Conservation (phyloP, 805 yeast genomes). For the Debaryomyces maramus region DNA sequence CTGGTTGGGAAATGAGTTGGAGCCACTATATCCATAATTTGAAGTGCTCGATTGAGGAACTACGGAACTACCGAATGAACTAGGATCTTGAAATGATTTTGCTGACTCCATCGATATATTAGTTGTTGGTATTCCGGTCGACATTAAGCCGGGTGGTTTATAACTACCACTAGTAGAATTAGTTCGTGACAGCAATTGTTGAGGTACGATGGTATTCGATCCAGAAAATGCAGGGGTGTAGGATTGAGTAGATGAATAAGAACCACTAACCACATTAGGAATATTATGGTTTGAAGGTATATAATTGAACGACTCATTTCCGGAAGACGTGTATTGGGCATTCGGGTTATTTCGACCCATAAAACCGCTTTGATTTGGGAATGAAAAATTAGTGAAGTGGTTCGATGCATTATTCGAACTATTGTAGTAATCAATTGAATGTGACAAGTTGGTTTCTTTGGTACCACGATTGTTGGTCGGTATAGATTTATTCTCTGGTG, state of each 20-base stretch:
- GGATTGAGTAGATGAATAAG: constrained; percentile 44
- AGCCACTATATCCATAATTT: constrained; percentile 1
- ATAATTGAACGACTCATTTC: constrained; percentile 23
- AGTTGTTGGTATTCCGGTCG: constrained; percentile 54
- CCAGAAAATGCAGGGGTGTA: constrained; percentile 27
- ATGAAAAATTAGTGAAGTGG: constrained; percentile 4
- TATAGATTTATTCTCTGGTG: constrained; percentile 8
- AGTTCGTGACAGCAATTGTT: constrained; percentile 12
- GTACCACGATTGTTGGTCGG: constrained; percentile 6
- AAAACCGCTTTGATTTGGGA: constrained; percentile 4
- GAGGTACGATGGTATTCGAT: constrained; percentile 11
- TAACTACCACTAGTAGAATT: constrained; percentile 8
- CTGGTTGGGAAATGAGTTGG: constrained; percentile 6
- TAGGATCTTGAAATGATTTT: constrained; percentile 8
- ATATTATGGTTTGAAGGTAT: constrained; percentile 45
- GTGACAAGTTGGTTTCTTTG: background rate
- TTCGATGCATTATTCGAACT: background rate
- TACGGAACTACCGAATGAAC: constrained; percentile 8
- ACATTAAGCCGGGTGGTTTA: constrained; percentile 16
- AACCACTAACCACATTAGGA: constrained; percentile 41
- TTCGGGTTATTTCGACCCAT: background rate
- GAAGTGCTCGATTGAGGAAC: background rate
- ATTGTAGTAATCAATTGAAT: constrained; percentile 1
- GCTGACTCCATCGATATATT: constrained; percentile 48
- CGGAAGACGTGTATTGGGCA: background rate